Conservation (phyloP, 176 grass and related monocot species). For the Alopecurus myosuroides region DNA sequence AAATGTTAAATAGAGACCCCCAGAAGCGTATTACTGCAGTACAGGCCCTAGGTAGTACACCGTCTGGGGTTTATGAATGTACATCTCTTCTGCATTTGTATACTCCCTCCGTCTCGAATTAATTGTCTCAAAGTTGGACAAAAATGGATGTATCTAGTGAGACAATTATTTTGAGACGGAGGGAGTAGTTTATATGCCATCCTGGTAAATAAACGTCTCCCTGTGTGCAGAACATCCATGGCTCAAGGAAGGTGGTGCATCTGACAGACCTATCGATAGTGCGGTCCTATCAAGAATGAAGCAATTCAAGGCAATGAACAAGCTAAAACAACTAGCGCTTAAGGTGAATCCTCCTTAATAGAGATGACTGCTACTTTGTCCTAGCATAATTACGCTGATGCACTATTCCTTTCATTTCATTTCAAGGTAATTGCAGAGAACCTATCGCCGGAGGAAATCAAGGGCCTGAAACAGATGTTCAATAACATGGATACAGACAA, state of each 20-base stretch:
- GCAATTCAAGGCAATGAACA: conserved; percentile 91
- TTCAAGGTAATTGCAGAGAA: conserved; percentile 67
- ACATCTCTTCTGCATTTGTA: neutral
- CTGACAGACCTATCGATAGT: conserved; percentile 83
- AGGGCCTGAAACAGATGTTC: conserved; percentile 75
- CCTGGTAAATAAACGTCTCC: neutral
- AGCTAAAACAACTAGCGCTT: conserved; percentile 81
- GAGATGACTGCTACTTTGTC: neutral
- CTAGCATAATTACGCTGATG: neutral
- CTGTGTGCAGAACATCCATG: conserved; percentile 72
- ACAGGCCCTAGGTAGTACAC: conserved; percentile 53
- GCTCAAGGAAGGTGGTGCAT: conserved; percentile 74
- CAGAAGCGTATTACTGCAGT: conserved; percentile 53
- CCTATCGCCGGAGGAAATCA: conserved; percentile 53
- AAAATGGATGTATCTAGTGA: no score
- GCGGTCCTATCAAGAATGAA: conserved; percentile 87
- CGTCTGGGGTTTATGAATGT: neutral
- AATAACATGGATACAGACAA: conserved; percentile 84
- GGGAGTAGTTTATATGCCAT: neutral
- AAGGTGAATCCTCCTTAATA: conserved; percentile 48
- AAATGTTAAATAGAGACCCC: conserved; percentile 53
- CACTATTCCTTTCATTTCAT: neutral
- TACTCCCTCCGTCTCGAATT: no score
- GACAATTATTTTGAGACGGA: no score
- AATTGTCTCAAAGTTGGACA: no score